Conservation (phyloP, 2,329 filamentous ascomycete genomes). For the Huntiella bhutanensis region DNA sequence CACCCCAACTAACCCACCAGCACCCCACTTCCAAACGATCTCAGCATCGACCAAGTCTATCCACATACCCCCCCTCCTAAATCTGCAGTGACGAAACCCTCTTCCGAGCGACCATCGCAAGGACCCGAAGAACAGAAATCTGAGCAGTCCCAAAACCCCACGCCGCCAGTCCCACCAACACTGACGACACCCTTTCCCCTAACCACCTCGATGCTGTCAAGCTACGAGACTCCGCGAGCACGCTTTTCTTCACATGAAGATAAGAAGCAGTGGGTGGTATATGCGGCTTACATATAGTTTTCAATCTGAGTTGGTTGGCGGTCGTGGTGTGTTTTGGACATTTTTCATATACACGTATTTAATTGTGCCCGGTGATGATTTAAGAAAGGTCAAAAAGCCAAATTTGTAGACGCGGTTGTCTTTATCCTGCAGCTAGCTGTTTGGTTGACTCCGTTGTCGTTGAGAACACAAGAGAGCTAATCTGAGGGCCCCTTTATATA, state of each 20-base stretch:
- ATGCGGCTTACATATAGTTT: conserved; percentile 24
- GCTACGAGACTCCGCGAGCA: neutral
- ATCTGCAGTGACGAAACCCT: conserved; percentile 1
- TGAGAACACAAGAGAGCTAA: conserved; percentile 39
- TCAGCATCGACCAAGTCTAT: no score
- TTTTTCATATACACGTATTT: neutral
- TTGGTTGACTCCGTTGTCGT: conserved; percentile 14
- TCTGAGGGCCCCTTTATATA: conserved; percentile 27
- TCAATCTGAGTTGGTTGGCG: conserved; percentile 31
- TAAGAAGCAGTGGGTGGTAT: conserved; percentile 3
- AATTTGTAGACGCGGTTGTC: conserved; percentile 28
- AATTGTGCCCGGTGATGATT: conserved; percentile 29
- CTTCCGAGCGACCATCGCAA: neutral
- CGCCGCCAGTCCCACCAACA: conserved; percentile 1
- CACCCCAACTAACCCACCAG: no score
- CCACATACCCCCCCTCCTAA: neutral
- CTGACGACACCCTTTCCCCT: conserved; percentile 6
- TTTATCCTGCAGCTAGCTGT: neutral
- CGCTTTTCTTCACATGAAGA: neutral
- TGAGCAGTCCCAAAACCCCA: conserved; percentile 20
- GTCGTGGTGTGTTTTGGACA: neutral
- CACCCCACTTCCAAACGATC: no score
- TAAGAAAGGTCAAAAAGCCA: conserved; percentile 33
- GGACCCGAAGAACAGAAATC: conserved; percentile 30
- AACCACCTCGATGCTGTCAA: neutral